Percentiles rank a stretch among this genome's conserved stretches.
phyloP scores from a whole-genome alignment of 2,329 filamentous ascomycete genomes.

The Coleophoma crateriformis region DNA sequence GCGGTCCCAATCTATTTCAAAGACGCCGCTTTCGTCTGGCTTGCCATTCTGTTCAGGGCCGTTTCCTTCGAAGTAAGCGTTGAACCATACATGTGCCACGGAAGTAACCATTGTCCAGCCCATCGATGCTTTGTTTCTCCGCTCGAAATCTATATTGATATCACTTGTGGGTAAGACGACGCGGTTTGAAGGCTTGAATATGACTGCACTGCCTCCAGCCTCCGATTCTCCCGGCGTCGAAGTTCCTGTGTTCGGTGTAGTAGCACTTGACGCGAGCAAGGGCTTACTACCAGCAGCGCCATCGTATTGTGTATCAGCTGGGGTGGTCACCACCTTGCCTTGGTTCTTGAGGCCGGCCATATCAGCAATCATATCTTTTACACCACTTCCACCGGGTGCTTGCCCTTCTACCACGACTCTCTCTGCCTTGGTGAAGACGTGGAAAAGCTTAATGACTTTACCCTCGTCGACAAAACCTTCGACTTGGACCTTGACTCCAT shows the following conservation, averaged over 20 bases:
- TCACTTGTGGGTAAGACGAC: conserved; percentile 76
- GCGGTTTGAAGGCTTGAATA: conserved; percentile 66
- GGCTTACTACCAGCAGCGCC: conserved; percentile 1
- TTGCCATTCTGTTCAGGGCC: conserved; percentile 63
- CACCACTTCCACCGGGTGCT: conserved; percentile 41
- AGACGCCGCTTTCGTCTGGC: conserved; percentile 64
- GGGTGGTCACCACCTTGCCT: conserved; percentile 11
- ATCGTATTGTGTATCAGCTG: conserved; percentile 9
- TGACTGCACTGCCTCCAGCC: conserved; percentile 64
- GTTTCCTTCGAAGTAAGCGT: conserved; percentile 82
- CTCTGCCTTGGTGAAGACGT: conserved; percentile 73
- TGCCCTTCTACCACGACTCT: conserved; percentile 60
- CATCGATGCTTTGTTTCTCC: conserved; percentile 72
- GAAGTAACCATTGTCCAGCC: conserved; percentile 87
- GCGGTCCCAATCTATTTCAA: conserved; percentile 65
- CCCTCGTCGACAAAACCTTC: conserved; percentile 87
- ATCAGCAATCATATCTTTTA: conserved; percentile 48
- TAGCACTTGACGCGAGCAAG: neutral
- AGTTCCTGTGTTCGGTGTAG: conserved; percentile 1
- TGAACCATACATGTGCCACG: conserved; percentile 96
- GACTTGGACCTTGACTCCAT: conserved; percentile 82
- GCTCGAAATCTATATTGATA: conserved; percentile 84
- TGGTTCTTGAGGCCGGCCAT: conserved; percentile 35
- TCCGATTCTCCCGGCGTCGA: conserved; percentile 34
- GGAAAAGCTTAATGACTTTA: conserved; percentile 76